Base-by-base conservation (phyloP, 2,329 filamentous ascomycete species). In the Sporothrix inflata region DNA sequence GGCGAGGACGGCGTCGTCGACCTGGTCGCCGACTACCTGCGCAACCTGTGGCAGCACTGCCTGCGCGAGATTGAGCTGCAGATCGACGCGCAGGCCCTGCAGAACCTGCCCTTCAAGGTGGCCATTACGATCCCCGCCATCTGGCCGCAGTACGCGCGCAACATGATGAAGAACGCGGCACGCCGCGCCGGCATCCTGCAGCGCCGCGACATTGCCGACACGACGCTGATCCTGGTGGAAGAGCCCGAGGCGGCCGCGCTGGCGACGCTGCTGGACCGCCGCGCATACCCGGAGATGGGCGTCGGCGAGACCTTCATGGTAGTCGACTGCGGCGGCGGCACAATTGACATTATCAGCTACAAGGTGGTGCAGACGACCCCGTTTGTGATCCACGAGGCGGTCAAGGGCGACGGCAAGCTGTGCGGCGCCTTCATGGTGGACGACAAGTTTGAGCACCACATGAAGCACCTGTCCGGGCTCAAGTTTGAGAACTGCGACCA, bases 361-460 rank as follows among this genome's bases (percentile, higher is more conserved):
- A 82, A 84, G 71, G 82, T 88, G 51, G 9, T 60, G 47, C 49
- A 63, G 27, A 47, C 51, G 21, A 21, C 27, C 14, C 55, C 70
- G n/a, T 78, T 87, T 7, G 80, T 84, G 72, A 79, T 87, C n/a
- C 80, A 81, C 71, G 85, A 87, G 77, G 83, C 84, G 16, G 83
- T 83, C 3, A 81, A 82, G 42, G 85, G 85, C 1, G 84, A 83
- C 11, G 85, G 85, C 16, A 84, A 82, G 4, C 81, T 84, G 73
- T 87, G 85, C 73, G 86, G 85, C 27, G 85, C 84, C 1, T 82
- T 84, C 1, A 83, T 84, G 75, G 78, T 87, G 70, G 85, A 87
- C 73, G 80, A 83, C 75, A 79, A 84, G 24, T 87, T 87, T 73
- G 79, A 79, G 40, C 79, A 82, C 30, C 83, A 83, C 72, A 77